Evolutionary conservation across 257 asterid species (phyloP), one percentile per base, ranked within the genome.

Genomic region (Petunia secreta): DNA sequence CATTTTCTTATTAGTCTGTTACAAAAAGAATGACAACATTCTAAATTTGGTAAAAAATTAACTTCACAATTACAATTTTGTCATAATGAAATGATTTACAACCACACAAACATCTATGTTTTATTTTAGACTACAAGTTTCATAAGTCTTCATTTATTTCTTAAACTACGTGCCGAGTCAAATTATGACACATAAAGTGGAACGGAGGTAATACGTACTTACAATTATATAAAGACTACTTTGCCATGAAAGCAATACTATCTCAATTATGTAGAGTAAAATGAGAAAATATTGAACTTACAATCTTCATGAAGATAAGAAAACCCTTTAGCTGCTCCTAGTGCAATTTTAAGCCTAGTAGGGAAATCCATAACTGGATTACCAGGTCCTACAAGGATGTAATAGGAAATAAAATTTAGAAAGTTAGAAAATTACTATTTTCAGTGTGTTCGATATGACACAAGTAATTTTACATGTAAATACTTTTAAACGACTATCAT

Each of bases 251-350:
- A 54, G 41, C 34, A 36, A 37, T 75, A 8, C 3, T 8, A 62
- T 62, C 2, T 57, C 62, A 55, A 34, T 62, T 34, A 62, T 62
- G 3, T 37, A 62, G 9, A 6, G n/a, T 4, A 13, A 3, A 34
- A 54, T 11, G 3, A 1, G 13, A 15, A 52, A 52, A 16, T 1
- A 77, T 1, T 1, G 34, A 14, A 41, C 91, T 59, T 87, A 94
- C 98, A 94, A 80, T 94, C 98, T 86, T 94, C 97, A 68, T 94
- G 98, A 4, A 94, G 88, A 77, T 94, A 93, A 79, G 98, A 96
- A 74, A 94, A 91, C 34, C 98, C 98, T 81, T 91, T 94, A 0
- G 98, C 98, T 43, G 98, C 89, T 84, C 98, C 98, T 77, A 87
- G 63, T 14, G 98, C 98, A 77, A 94, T 92, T 3, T 90, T 94